phyloP scores from a whole-genome alignment of 139 green algal genomes.

The Eudorina sp. region DNA sequence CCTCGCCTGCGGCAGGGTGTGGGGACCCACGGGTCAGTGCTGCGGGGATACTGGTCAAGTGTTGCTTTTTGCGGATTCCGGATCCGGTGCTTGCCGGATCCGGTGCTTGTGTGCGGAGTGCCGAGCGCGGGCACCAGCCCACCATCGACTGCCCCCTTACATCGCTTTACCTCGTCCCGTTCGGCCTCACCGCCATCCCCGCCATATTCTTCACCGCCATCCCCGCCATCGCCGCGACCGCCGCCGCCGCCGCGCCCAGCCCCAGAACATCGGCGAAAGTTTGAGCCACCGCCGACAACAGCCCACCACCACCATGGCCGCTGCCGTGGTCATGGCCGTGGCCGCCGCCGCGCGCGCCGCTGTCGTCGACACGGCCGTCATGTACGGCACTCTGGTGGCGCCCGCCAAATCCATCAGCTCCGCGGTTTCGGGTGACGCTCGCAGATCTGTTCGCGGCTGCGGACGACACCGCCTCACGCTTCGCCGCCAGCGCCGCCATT shows the following conservation, averaged over 20 bases:
- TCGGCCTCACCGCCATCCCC: neutral
- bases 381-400: neutral
- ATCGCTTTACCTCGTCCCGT: too few species aligned
- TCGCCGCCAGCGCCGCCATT: slow-evolving; percentile 2
- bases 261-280: slow-evolving; percentile 1
- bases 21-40: too few species aligned
- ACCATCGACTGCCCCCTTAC: too few species aligned
- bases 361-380: neutral
- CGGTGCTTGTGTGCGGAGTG: too few species aligned
- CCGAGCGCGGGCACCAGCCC: too few species aligned
- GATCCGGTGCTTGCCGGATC: too few species aligned
- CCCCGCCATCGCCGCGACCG: neutral
- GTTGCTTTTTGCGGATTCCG: too few species aligned
- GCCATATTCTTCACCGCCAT: neutral
- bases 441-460: neutral
- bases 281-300: slow-evolving; percentile 18
- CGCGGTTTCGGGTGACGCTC: slow-evolving; percentile 7
- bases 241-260: neutral
- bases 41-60: too few species aligned
- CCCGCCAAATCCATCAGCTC: neutral
- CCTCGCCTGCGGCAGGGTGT: too few species aligned
- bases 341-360: neutral
- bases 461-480: neutral
- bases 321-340: neutral
- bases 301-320: neutral